phyloP scores from a whole-genome alignment of 2,329 filamentous ascomycete species.

The Malbranchea cinnamomea region DNA sequence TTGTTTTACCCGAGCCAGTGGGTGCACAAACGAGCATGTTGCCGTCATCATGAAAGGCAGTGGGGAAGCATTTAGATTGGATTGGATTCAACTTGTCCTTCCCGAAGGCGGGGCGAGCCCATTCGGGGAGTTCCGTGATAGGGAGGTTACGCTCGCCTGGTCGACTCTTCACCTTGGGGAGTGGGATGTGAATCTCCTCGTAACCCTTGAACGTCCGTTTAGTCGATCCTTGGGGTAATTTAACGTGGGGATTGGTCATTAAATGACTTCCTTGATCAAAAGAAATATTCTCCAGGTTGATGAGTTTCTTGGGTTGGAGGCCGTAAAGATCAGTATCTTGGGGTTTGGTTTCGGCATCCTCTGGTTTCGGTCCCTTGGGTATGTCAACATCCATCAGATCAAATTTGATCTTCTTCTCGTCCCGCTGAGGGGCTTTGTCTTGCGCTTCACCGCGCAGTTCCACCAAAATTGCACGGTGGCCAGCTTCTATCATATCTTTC shows the following conservation, averaged over 20 bases:
- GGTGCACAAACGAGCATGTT: slow-evolving; percentile 98
- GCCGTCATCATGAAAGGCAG: slow-evolving; percentile 83
- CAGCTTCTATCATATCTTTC: slow-evolving; percentile 80
- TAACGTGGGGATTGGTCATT: slow-evolving; percentile 97
- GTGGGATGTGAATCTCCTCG: slow-evolving; percentile 92
- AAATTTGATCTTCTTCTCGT: slow-evolving; percentile 69
- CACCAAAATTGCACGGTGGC: slow-evolving; percentile 71
- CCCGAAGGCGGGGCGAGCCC: slow-evolving; percentile 77
- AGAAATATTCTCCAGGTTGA: slow-evolving; percentile 89
- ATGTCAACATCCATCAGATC: slow-evolving; percentile 78
- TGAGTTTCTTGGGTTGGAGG: slow-evolving; percentile 68
- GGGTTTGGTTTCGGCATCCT: slow-evolving; percentile 36
- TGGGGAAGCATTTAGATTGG: slow-evolving; percentile 82
- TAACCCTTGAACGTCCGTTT: slow-evolving; percentile 96
- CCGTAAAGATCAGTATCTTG: slow-evolving; percentile 61
- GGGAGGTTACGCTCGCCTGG: slow-evolving; percentile 66
- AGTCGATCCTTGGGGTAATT: slow-evolving; percentile 82
- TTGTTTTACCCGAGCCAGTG: slow-evolving; percentile 95
- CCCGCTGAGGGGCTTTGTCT: slow-evolving; percentile 41
- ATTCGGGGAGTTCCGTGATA: slow-evolving; percentile 78
- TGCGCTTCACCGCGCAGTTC: slow-evolving; percentile 64
- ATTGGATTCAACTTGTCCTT: slow-evolving; percentile 83
- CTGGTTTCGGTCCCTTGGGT: slow-evolving; percentile 43
- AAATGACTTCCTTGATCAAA: slow-evolving; percentile 98
- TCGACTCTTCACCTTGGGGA: slow-evolving; percentile 75